Base-by-base conservation (phyloP, 176 grass and related monocot species). In the Neostapfia colusana region DNA sequence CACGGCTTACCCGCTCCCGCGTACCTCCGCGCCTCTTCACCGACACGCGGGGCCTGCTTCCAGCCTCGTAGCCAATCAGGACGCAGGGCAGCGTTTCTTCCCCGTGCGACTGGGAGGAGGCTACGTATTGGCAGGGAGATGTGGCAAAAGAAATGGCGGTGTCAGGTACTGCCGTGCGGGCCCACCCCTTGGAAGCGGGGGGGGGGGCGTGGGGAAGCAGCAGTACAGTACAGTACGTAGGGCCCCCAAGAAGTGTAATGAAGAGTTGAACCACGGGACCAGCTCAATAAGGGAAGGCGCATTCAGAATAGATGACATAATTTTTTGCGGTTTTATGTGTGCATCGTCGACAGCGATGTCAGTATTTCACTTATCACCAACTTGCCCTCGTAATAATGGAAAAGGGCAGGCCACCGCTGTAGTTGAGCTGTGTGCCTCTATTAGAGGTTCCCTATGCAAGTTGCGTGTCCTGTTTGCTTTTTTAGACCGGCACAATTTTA, bases 41-140 rank as follows among this genome's bases (percentile, higher is more conserved):
- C 9, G 39, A 7, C 56, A 0, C 0, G 0, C 0, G 1, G 68
- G 50, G 1, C 64, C n/a, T 6, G 0, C 0, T 0, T 1, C 0
- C 0, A 0, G 0, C 2, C 0, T 7, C 0, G 0, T 7, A 12
- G 42, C 85, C 69, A 83, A 63, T 4, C 25, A 17, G 42, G 0
- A n/a, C n/a, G 11, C 36, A 0, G 74, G 51, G 67, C 1, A 2
- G 14, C 0, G 0, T 0, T 0, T 0, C 1, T 0, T 3, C 0
- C 27, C 0, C 4, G 63, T 61, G 72, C 15, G 23, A 3, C 17
- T 0, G 0, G 36, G 8, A 20, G 8, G 18, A 25, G 4, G 13
- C 5, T 10, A 24, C 9, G 3, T 31, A 31, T 31, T 31, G 31
- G 31, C 3, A 31, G 31, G 31, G 9, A 21, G 4, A 39, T 1